Evolutionary conservation across 352 stramenopile genomes (phyloP).

Genomic region (Aphanomyces stellatus): DNA sequence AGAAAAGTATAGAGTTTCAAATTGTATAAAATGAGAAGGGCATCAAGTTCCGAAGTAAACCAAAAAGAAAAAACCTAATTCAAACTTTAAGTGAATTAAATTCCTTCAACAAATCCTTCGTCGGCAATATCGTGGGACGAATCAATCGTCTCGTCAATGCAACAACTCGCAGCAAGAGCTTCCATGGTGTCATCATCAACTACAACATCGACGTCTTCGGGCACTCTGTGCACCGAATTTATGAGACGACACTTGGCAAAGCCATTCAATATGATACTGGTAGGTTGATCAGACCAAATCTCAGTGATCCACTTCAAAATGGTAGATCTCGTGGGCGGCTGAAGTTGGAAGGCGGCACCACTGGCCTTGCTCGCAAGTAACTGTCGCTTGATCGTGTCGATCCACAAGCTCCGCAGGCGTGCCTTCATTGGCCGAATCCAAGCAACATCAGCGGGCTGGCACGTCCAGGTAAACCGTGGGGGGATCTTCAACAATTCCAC

Average conservation of each 20-base stretch:
- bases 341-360: neutral
- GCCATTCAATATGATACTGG: neutral
- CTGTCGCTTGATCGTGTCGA: neutral
- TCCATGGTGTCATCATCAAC: too few relatives aligned
- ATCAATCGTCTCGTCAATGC: too few relatives aligned
- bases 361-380: neutral
- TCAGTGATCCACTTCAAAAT: neutral
- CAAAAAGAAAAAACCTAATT: too few relatives aligned
- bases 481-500: neutral
- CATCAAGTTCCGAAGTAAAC: too few relatives aligned
- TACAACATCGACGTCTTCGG: too few relatives aligned
- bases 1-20: too few relatives aligned
- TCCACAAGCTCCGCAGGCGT: neutral
- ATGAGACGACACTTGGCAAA: neutral
- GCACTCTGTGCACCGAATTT: too few relatives aligned
- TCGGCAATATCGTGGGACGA: too few relatives aligned
- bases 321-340: neutral
- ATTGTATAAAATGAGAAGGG: too few relatives aligned
- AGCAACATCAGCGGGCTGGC: neutral
- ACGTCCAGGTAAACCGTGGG: neutral
- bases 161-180: too few relatives aligned
- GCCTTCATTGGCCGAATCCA: neutral
- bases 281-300: neutral
- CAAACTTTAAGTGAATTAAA: too few relatives aligned
- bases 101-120: too few relatives aligned